Base-by-base conservation (phyloP, 805 yeast genomes). In the Barnettozyma vustinii region DNA sequence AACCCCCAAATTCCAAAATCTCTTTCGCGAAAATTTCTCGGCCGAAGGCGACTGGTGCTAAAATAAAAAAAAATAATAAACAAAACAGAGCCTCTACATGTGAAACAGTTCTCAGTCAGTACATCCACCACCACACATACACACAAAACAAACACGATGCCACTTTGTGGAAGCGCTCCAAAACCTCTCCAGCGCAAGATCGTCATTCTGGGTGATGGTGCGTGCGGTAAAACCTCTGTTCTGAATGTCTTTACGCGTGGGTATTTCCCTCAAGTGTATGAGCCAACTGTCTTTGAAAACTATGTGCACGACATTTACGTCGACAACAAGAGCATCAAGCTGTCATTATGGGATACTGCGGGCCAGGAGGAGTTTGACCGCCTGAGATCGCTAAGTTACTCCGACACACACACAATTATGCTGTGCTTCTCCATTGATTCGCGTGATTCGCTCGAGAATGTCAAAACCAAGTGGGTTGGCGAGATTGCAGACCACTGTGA, bases 301-400 rank as follows among this genome's bases (percentile, higher is more conserved):
- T 92, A 92, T 65, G 96, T 91, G 51, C 98, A 92, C 68, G 98
- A 92, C 65, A 94, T 92, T 55, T 92, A 88, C 69, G 90, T 92
- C 48, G 99, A 92, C 65, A 92, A 92, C 46, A 89, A 88, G 65
- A 89, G 94, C 44, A 87, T 92, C 59, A 96, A 91, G 62, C 72
- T 92, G 49, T 90, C 97, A 15, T 73, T 92, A 48, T 94, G 99
- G 99, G 99, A 92, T 66, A 92, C 99, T 6, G 99, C 99, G 1
- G 99, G 99, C 8, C 99, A 92, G 73, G 99, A 92, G 70, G 99
- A 92, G 70, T 92, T 92, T 60, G 99, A 92, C 67, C 78, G 97
- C 54, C 76, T 92, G 66, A 80, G 99, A 66, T 88, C 97, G 1
- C 74, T 92, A 52, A 86, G 96, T 44, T 94, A 94, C 67, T 83